Conservation (phyloP, 345 rosid species). For the Euphorbia tirucalli region DNA sequence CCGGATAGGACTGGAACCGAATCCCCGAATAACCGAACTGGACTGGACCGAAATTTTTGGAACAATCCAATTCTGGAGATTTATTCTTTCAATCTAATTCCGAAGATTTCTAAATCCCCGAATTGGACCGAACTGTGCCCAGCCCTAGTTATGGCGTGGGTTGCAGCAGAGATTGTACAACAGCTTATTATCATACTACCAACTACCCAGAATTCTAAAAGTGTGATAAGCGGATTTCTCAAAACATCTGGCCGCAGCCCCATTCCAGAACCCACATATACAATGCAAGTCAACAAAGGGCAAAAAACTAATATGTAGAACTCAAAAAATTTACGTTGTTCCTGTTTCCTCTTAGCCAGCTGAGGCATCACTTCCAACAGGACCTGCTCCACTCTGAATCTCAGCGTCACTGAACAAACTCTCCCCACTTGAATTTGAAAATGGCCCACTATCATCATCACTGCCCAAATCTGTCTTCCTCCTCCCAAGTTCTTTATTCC, state of each 20-base stretch:
- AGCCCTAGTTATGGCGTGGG: too few relatives aligned
- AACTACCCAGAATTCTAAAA: not conserved
- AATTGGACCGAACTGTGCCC: too few relatives aligned
- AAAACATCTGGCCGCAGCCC: not conserved
- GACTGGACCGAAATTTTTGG: too few relatives aligned
- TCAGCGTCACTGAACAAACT: conserved; percentile 78
- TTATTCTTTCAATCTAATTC: too few relatives aligned
- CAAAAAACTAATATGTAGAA: not conserved
- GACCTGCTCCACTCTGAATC: conserved; percentile 40
- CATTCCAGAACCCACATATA: not conserved
- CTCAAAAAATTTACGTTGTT: conserved; percentile 20
- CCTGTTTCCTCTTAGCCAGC: conserved; percentile 55
- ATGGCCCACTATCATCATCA: conserved; percentile 51
- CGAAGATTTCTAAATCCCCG: too few relatives aligned
- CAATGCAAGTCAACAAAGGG: not conserved
- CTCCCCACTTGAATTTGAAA: conserved; percentile 67
- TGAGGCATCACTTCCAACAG: too few relatives aligned
- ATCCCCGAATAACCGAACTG: too few relatives aligned
- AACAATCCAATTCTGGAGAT: too few relatives aligned
- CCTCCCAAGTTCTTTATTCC: conserved; percentile 64
- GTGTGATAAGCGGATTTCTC: not conserved
- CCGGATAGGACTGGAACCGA: too few relatives aligned
- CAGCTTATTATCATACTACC: conserved; percentile 2
- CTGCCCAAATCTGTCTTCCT: conserved; percentile 42
- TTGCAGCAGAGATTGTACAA: not conserved